These are phyloP conservation scores for Naematelia aurantialba DNA, from an alignment of 768 basidiomycete species.

Conservation along the genomic window DNA sequence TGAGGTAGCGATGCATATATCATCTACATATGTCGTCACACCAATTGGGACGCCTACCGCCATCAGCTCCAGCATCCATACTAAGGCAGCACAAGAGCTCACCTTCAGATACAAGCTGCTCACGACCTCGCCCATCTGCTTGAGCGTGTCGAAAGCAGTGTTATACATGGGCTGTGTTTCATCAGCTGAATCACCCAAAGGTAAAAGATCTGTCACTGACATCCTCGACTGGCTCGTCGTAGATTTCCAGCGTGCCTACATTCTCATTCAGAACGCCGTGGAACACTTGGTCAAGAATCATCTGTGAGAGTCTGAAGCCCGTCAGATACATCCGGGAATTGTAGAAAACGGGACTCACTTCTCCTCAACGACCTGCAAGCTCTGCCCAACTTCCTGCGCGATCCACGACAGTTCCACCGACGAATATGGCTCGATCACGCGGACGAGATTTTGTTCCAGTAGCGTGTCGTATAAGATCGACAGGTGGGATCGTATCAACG, in stretches of 20 bases:
- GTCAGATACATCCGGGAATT: constrained; percentile 1
- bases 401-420: constrained; percentile 87
- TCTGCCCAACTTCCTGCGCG: constrained; percentile 79
- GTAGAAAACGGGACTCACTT: constrained; percentile 61
- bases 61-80: not conserved
- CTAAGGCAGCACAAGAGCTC: constrained; percentile 6
- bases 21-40: not conserved
- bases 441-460: constrained; percentile 87
- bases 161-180: constrained; percentile 72
- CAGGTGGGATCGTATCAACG: constrained; percentile 91
- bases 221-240: constrained; percentile 78
- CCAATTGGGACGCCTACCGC: not conserved
- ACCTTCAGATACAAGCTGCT: constrained; percentile 86
- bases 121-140: constrained; percentile 89
- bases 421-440: constrained; percentile 94
- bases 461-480: constrained; percentile 92
- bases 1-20: not conserved
- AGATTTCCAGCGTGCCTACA: constrained; percentile 84
- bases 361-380: constrained; percentile 78
- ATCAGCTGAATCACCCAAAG: not conserved
- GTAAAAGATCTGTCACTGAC: constrained; percentile 55
- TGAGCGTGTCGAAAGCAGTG: constrained; percentile 81
- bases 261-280: constrained; percentile 96
- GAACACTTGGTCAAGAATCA: constrained; percentile 94
- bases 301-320: constrained; percentile 73